Evolutionary conservation across 441 rosid genomes (phyloP).

Genomic region (Codiaeum variegatum): DNA sequence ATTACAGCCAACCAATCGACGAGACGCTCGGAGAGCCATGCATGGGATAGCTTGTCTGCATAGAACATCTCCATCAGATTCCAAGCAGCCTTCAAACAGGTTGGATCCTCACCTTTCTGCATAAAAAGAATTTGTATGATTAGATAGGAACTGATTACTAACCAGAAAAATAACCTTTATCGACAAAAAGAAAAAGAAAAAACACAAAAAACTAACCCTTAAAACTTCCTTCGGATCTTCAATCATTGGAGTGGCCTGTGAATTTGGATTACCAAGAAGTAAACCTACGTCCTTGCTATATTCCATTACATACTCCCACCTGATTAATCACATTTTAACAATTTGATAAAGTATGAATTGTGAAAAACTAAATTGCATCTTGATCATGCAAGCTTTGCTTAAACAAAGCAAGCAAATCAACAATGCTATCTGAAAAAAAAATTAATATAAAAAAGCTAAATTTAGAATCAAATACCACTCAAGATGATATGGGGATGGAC

Average conservation of each 20-base stretch:
- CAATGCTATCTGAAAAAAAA: background rate
- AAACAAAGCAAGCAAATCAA: background rate
- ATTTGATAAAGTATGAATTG: background rate
- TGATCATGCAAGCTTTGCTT: background rate
- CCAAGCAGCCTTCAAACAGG: constrained; percentile 86
- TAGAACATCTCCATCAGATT: constrained; percentile 88
- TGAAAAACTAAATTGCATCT: background rate
- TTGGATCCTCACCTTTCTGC: constrained; percentile 57
- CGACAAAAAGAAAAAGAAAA: background rate
- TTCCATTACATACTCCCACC: constrained; percentile 93
- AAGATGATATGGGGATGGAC: constrained; percentile 50
- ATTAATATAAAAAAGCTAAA: background rate
- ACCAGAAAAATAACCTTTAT: background rate
- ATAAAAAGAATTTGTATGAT: constrained; percentile 10
- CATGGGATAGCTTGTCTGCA: constrained; percentile 64
- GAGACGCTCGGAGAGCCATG: constrained; percentile 80
- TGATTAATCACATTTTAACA: constrained; percentile 14
- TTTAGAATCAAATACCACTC: constrained; percentile 49
- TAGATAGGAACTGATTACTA: background rate
- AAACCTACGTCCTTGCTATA: constrained; percentile 71
- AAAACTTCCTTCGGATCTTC: constrained; percentile 61
- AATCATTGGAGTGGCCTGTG: constrained; percentile 33
- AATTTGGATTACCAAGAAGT: constrained; percentile 52
- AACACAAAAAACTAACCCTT: constrained; percentile 41
- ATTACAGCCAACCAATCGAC: constrained; percentile 94